Base-by-base conservation (phyloP, 148 eudicot genomes). In the Rhododendron simsii region DNA sequence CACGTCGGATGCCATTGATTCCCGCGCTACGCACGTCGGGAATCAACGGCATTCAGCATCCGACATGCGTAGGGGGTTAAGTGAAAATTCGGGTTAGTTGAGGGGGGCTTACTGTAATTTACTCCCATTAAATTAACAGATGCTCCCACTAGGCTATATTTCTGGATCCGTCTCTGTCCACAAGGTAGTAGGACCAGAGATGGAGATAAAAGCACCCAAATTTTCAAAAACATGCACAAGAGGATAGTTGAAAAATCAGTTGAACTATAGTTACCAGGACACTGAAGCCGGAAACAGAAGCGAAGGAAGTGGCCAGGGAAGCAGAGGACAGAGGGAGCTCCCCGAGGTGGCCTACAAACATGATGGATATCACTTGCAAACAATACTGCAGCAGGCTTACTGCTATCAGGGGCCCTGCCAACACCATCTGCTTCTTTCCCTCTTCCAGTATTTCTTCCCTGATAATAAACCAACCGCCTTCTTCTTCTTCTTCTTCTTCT, bases 271-370 rank as follows among this genome's bases (percentile, higher is more conserved):
- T 59, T 87, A 91, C 91, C 89, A 90, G 81, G 20, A 90, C 85
- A 80, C 91, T 90, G 86, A 90, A 91, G 51, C 93, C 91, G 35
- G 93, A 76, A 73, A 91, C 89, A 5, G 90, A 84, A 86, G 93
- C 93, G 69, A 91, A 89, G 35, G 91, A 90, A 47, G 91, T 91
- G 63, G 90, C 91, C 88, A 91, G 48, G 79, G 93, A 90, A 84
- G 93, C 90, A 83, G 91, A 50, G 15, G 93, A 88, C 44, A 91
- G 93, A 28, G 88, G 84, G 26, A 91, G 89, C 81, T 91, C 88
- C 4, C 93, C 93, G 13, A 91, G 87, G 81, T 88, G 93, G 55
- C 93, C 93, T 8, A 88, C 93, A 44, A 91, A 91, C 93, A 91
- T 89, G 86, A 91, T 79, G 2, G 90, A 88, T 48, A 90, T 88